Conservation (phyloP, 2,329 filamentous ascomycete species). For the Microdochium bolleyi region DNA sequence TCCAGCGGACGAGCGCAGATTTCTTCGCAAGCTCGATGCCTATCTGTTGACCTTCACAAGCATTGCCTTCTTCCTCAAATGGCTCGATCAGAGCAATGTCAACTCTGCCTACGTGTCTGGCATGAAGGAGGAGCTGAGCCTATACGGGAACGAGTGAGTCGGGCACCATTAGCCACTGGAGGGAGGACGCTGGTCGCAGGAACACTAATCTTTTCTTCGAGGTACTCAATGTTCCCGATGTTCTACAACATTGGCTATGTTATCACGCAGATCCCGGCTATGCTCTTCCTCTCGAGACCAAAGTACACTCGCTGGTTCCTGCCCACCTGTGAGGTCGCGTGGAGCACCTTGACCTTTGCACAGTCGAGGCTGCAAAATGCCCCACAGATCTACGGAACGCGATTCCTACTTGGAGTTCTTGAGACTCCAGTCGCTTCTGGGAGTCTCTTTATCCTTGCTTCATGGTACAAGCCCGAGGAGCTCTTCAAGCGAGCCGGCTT, state of each 20-base stretch:
- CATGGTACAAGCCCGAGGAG: conserved; percentile 20
- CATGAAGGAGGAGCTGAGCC: conserved; percentile 16
- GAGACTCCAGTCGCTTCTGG: conserved; percentile 8
- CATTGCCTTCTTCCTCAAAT: conserved; percentile 10
- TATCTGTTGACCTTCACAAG: conserved; percentile 10
- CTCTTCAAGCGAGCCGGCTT: conserved; percentile 37
- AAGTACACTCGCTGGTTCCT: conserved; percentile 7
- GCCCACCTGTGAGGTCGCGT: conserved; percentile 8
- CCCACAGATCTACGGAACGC: conserved; percentile 14
- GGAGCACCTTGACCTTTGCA: conserved; percentile 8
- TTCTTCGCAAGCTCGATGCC: conserved; percentile 8
- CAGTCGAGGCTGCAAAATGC: conserved; percentile 9
- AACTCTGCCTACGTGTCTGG: conserved; percentile 21
- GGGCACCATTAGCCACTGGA: neutral
- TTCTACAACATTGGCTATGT: conserved; percentile 9
- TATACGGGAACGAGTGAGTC: conserved; percentile 16
- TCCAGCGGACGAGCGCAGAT: conserved; percentile 7
- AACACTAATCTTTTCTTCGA: neutral
- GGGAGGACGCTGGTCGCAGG: no score
- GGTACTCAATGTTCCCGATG: conserved; percentile 8
- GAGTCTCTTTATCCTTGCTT: conserved; percentile 16
- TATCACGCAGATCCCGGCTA: conserved; percentile 9
- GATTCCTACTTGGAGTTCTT: conserved; percentile 18
- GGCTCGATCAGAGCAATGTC: conserved; percentile 12
- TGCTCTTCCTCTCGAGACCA: conserved; percentile 9